Evolutionary conservation across 148 eudicot genomes (phyloP).

Genomic region (Gaultheria prostrata): DNA sequence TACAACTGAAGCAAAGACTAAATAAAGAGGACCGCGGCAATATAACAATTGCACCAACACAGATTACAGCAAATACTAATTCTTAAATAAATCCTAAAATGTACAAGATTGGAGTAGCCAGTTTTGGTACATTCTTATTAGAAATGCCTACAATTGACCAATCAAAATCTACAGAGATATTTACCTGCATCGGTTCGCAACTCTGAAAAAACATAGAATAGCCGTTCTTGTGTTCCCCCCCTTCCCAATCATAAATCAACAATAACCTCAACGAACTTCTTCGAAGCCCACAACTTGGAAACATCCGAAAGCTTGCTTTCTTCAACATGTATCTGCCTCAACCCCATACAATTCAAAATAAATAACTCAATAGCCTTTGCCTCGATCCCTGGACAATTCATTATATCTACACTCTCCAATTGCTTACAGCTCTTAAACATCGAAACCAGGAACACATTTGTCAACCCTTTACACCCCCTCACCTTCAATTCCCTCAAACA

Average conservation of each 20-base stretch:
- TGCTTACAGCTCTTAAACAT: constrained; percentile 34
- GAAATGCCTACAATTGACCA: too few species aligned
- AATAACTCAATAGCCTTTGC: constrained; percentile 36
- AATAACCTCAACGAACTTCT: constrained; percentile 21
- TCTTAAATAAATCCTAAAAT: too few species aligned
- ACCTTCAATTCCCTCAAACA: constrained; percentile 34
- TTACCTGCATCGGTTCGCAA: too few species aligned
- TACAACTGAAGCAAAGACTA: not conserved
- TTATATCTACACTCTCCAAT: constrained; percentile 45
- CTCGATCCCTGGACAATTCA: constrained; percentile 34
- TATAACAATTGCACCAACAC: not conserved
- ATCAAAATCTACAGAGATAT: too few species aligned
- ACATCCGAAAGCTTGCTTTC: not conserved
- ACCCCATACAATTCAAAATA: constrained; percentile 19
- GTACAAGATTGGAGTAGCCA: too few species aligned
- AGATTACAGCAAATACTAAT: too few species aligned
- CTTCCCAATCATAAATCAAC: constrained; percentile 10
- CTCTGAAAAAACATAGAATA: not conserved
- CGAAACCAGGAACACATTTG: constrained; percentile 18
- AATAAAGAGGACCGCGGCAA: not conserved
- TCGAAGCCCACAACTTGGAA: constrained; percentile 26
- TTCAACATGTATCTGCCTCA: constrained; percentile 44
- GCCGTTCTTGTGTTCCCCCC: not conserved
- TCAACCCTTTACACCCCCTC: constrained; percentile 45
- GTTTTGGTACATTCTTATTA: too few species aligned